Percentiles rank a stretch among this genome's conserved stretches.
These are phyloP conservation scores for Scleromitrula shiraiana DNA, from an alignment of 2,329 filamentous ascomycete species.

Conservation along the genomic window DNA sequence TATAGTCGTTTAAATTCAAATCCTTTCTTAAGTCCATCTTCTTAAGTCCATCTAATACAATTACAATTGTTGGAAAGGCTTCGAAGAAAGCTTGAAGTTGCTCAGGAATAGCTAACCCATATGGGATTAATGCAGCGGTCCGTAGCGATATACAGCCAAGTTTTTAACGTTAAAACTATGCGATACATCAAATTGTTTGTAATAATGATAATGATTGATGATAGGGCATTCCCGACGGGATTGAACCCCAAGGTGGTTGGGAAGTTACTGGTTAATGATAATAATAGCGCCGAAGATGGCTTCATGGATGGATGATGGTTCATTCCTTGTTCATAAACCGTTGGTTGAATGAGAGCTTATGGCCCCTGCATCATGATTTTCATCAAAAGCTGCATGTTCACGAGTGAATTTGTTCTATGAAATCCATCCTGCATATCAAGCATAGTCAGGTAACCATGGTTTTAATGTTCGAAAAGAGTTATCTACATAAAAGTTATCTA, in stretches of 20 bases:
- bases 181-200: not conserved
- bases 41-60: not conserved
- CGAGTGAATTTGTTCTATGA: too few relatives aligned
- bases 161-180: too few relatives aligned
- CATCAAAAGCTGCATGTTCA: not conserved
- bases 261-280: too few relatives aligned
- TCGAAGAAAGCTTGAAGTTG: too few relatives aligned
- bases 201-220: too few relatives aligned
- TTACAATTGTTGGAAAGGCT: not conserved
- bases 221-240: not conserved
- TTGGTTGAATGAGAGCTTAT: not conserved
- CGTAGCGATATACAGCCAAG: not conserved
- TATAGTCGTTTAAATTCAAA: not conserved
- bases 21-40: not conserved
- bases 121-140: too few relatives aligned
- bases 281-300: not conserved
- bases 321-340: not conserved
- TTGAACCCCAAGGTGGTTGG: not conserved
- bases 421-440: too few relatives aligned
- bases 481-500: too few relatives aligned
- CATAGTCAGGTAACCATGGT: not conserved
- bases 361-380: conserved; percentile 1
- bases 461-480: not conserved
- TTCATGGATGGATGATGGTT: too few relatives aligned
- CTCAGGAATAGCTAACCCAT: too few relatives aligned